Evolutionary conservation across 1,284 basidiomycete species (phyloP).

Genomic region (Microbotryomycetes sp.): DNA sequence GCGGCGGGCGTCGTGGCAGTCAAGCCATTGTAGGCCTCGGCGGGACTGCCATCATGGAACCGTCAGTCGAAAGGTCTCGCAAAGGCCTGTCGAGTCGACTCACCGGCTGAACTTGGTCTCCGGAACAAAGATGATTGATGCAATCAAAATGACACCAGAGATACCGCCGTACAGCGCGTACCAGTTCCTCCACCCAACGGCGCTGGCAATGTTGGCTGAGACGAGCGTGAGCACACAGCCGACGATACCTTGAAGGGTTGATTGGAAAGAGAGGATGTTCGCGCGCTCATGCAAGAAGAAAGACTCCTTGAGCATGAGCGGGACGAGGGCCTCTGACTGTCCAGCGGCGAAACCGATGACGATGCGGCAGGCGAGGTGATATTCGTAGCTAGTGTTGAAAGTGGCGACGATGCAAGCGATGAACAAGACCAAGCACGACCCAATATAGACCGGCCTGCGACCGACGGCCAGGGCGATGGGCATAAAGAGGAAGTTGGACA

Average conservation of each 20-base stretch:
- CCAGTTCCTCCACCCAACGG: conserved; percentile 5
- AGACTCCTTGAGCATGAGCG: conserved; percentile 1
- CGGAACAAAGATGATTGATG: neutral
- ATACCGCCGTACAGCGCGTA: conserved; percentile 3
- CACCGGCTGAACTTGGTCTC: conserved; percentile 4
- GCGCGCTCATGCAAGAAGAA: conserved; percentile 2
- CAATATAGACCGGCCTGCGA: neutral
- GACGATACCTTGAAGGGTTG: neutral
- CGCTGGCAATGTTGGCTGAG: neutral
- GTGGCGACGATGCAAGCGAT: neutral
- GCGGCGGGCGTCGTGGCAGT: neutral
- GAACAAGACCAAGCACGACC: neutral
- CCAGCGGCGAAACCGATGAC: conserved; percentile 1
- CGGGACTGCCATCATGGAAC: neutral
- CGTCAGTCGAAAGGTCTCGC: too few relatives aligned
- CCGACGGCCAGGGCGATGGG: neutral
- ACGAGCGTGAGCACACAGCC: neutral
- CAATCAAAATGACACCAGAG: neutral
- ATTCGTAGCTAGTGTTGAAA: neutral
- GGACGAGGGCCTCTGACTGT: neutral
- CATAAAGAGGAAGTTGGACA: neutral
- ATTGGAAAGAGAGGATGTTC: neutral
- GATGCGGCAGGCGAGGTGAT: neutral
- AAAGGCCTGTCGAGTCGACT: too few relatives aligned
- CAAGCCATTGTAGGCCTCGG: neutral